phyloP scores from a whole-genome alignment of 805 yeast genomes.

The Candida ascalaphidarum region DNA sequence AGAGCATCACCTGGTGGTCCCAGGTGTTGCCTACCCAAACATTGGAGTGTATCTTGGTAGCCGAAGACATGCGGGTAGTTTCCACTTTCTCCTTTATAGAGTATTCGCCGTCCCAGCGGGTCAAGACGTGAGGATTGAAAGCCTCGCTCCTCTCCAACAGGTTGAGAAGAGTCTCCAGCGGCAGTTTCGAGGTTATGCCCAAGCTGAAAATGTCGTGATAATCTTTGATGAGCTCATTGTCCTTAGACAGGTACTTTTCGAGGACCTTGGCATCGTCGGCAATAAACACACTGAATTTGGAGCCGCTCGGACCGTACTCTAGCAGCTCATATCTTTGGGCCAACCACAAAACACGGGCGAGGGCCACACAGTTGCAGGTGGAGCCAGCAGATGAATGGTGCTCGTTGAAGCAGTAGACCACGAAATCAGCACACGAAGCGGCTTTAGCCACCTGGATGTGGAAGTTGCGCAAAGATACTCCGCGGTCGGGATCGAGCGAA shows the following conservation, averaged over 20 bases:
- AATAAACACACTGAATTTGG: constrained; percentile 13
- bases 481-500: constrained; percentile 58
- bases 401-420: constrained; percentile 42
- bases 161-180: constrained; percentile 7
- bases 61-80: constrained; percentile 74
- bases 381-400: constrained; percentile 1
- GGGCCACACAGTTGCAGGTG: constrained; percentile 8
- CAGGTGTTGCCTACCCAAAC: constrained; percentile 82
- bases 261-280: constrained; percentile 4
- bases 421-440: constrained; percentile 64
- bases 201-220: too few species aligned
- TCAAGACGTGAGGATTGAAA: constrained; percentile 4
- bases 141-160: too few species aligned
- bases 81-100: constrained; percentile 73
- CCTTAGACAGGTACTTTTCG: constrained; percentile 4
- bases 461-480: constrained; percentile 75
- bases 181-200: constrained; percentile 8
- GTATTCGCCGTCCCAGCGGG: constrained; percentile 58
- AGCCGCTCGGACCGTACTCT: neutral
- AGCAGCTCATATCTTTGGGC: constrained; percentile 24
- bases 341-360: constrained; percentile 26
- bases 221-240: constrained; percentile 5
- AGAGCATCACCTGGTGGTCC: constrained; percentile 46
- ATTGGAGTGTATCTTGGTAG: constrained; percentile 44
- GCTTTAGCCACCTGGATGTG: constrained; percentile 79